Base-by-base conservation (phyloP, 257 asterid genomes). In the Cinchona pubescens region DNA sequence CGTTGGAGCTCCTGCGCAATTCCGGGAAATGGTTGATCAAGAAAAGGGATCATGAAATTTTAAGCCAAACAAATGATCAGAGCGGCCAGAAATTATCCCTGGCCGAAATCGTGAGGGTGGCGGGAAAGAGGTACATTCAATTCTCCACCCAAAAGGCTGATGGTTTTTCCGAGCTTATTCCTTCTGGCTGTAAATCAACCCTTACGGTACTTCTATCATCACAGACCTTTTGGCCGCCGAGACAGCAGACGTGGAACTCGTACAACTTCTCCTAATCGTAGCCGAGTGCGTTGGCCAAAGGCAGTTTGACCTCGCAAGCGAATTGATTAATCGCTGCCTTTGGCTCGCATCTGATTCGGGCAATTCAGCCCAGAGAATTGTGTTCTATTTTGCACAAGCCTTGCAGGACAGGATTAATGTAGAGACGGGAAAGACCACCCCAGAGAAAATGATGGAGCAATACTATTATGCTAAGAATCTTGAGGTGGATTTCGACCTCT, bases 41-140 rank as follows among this genome's bases (percentile, higher is more conserved):
- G n/a, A n/a, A n/a, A n/a, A n/a, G n/a, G n/a, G n/a, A n/a, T n/a
- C n/a, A n/a, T n/a, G n/a, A n/a, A n/a, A n/a, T n/a, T n/a, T n/a
- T n/a, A n/a, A n/a, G n/a, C n/a, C n/a, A n/a, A n/a, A n/a, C n/a
- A n/a, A 40, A 53, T 46, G 77, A 66, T 29, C 15, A n/a, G 11
- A 49, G 18, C 19, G 73, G 65, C 58, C 71, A 58, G 38, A 82
- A 75, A 55, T 30, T 89, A n/a, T 80, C 91, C 32, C 67, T 82
- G 40, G 86, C 79, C 21, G 92, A 91, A 32, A 85, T 83, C 61
- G 34, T 91, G 65, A 87, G 82, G 82, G 35, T 82, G 55, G 94
- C 89, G 4, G 94, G 91, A 56, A 91, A 87, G 74, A 85, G 84
- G 61, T 90, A 80, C 87, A 81, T 88, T 61, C 90, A 85, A 13